These are phyloP conservation scores for Rhododendron kiyosumense DNA, from an alignment of 148 eudicot genomes.

Conservation along the genomic window DNA sequence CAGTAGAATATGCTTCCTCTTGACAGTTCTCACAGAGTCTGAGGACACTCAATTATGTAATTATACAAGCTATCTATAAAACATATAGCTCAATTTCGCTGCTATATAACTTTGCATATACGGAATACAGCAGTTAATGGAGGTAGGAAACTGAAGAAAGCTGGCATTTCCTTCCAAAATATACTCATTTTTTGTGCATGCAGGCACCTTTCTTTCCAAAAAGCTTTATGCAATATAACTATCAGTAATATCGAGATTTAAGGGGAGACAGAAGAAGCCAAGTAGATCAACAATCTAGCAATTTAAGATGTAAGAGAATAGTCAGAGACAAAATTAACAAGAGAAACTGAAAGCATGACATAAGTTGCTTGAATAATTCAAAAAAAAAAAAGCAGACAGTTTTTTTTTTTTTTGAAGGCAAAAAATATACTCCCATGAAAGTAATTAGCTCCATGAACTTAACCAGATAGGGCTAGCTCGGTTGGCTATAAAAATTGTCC, in stretches of 20 bases:
- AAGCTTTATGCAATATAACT: background rate
- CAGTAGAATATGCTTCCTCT: background rate
- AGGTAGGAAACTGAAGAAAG: background rate
- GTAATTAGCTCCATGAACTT: background rate
- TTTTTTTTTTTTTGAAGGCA: background rate
- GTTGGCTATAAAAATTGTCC: background rate
- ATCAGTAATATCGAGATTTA: background rate
- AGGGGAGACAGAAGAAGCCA: conserved; percentile 4
- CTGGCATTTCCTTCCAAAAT: background rate
- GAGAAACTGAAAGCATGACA: background rate
- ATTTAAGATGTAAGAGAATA: background rate
- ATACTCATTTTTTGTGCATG: background rate
- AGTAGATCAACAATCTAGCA: background rate
- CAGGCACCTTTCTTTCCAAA: background rate
- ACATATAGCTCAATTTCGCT: background rate
- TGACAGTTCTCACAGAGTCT: background rate
- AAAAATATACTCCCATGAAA: background rate
- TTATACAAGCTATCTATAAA: background rate
- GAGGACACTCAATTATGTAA: background rate
- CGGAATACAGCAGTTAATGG: background rate
- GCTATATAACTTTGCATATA: background rate
- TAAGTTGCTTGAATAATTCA: background rate
- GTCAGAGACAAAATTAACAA: background rate
- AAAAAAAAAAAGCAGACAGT: background rate
- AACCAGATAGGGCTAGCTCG: background rate